Evolutionary conservation across 768 basidiomycete genomes (phyloP).

Genomic region (Cantharellus anzutake): DNA sequence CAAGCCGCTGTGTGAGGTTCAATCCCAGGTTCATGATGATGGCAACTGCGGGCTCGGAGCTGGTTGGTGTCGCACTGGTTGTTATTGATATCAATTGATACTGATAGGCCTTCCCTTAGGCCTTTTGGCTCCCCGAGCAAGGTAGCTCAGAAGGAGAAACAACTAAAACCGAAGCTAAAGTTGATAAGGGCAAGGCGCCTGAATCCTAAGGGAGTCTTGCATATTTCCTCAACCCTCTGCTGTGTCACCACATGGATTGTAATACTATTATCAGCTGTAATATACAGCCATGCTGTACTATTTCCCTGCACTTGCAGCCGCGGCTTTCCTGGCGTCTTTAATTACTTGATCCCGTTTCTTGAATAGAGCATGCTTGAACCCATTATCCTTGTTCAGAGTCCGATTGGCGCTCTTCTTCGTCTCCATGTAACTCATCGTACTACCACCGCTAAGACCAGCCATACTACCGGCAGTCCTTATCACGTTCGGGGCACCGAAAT

Average conservation of each 20-base stretch:
- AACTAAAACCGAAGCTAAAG: neutral
- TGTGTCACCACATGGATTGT: no score
- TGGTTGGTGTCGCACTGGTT: conserved; percentile 32
- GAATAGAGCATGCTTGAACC: conserved; percentile 15
- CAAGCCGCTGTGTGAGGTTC: conserved; percentile 70
- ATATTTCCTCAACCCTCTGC: no score
- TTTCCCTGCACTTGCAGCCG: neutral
- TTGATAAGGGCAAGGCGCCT: no score
- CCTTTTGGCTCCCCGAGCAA: conserved; percentile 47
- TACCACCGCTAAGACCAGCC: conserved; percentile 67
- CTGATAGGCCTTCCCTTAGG: conserved; percentile 13
- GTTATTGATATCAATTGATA: conserved; percentile 1
- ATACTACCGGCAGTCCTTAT: conserved; percentile 71
- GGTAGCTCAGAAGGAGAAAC: conserved; percentile 26
- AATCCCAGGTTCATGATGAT: conserved; percentile 85
- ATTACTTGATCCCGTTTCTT: conserved; percentile 13
- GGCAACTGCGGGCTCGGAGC: conserved; percentile 60
- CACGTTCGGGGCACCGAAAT: conserved; percentile 32
- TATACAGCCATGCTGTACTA: no score
- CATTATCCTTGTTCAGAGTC: conserved; percentile 14
- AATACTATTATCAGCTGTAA: no score
- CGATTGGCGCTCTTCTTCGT: conserved; percentile 85
- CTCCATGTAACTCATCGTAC: conserved; percentile 85
- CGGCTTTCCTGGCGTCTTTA: conserved; percentile 8
- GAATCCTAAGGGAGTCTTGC: no score